Percentiles rank a stretch among this genome's conserved stretches.
Evolutionary conservation across 768 basidiomycete species (phyloP).

Genomic region (Tricholoma bakamatsutake): DNA sequence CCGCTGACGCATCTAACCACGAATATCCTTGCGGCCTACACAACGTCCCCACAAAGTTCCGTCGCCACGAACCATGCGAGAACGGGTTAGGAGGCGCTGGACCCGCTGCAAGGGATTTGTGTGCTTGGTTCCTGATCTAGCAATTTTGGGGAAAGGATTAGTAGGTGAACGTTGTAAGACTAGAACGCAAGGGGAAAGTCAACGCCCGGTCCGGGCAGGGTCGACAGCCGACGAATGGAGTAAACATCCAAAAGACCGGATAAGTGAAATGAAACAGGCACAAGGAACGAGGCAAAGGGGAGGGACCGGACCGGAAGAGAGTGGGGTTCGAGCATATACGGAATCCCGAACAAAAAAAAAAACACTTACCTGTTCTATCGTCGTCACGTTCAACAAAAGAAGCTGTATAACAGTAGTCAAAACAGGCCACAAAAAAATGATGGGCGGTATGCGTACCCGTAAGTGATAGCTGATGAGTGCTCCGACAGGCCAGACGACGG

Average conservation of each 20-base stretch:
- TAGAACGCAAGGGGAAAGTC: background rate
- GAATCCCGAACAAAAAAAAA: background rate
- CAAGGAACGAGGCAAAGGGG: background rate
- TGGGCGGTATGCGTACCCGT: constrained; percentile 47
- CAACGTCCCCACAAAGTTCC: constrained; percentile 69
- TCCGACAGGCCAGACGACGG: constrained; percentile 77
- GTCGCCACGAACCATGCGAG: constrained; percentile 68
- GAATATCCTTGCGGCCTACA: constrained; percentile 78
- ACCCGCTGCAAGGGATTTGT: constrained; percentile 60
- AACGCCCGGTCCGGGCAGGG: background rate
- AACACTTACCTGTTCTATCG: constrained; percentile 83
- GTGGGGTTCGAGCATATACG: background rate
- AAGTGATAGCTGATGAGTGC: constrained; percentile 82
- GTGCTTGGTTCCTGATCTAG: constrained; percentile 83
- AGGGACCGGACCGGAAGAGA: background rate
- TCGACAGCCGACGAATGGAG: background rate
- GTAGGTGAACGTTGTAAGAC: background rate
- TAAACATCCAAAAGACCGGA: background rate
- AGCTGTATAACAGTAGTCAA: constrained; percentile 39
- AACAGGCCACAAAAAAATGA: background rate
- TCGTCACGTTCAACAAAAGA: constrained; percentile 81
- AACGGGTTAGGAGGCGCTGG: constrained; percentile 80
- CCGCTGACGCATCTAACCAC: constrained; percentile 62
- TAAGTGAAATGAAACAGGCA: background rate
- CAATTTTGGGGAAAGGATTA: constrained; percentile 3